A percentile compares a stretch with the other conserved stretches of the same genome.
Evolutionary conservation across 2,329 filamentous ascomycete species (phyloP).

Genomic region (Ophioceras dolichostomum): DNA sequence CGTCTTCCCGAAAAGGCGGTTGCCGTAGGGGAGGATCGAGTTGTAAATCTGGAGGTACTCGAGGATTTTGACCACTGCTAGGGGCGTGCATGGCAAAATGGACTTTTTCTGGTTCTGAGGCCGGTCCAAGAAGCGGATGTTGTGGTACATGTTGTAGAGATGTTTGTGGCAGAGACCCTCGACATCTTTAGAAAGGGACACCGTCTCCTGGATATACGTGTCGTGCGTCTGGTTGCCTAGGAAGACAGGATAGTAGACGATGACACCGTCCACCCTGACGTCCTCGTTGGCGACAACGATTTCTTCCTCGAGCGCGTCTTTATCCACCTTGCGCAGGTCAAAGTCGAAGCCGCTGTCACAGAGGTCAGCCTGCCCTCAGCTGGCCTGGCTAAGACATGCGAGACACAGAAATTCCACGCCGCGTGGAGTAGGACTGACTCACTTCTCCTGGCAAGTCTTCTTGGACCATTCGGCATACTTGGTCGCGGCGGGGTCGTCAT

Average conservation of each 20-base stretch:
- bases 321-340: constrained; percentile 69
- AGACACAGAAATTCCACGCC: no score
- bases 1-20: constrained; percentile 84
- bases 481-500: constrained; percentile 76
- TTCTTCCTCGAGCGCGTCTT: constrained; percentile 81
- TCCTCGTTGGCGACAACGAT: constrained; percentile 79
- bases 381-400: no score
- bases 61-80: constrained; percentile 93
- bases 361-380: constrained; percentile 3
- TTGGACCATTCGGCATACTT: constrained; percentile 97
- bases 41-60: constrained; percentile 97
- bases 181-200: constrained; percentile 83
- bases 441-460: constrained; percentile 95
- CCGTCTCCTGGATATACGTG: constrained; percentile 90
- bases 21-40: constrained; percentile 81
- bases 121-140: constrained; percentile 83
- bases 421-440: constrained; percentile 27
- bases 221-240: constrained; percentile 69
- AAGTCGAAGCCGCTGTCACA: constrained; percentile 70
- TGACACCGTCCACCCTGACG: constrained; percentile 68
- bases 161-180: constrained; percentile 90
- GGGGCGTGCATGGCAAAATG: constrained; percentile 86
- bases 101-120: constrained; percentile 71
- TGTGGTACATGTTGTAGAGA: constrained; percentile 99
- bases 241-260: constrained; percentile 98